These are phyloP conservation scores for Penicillium occitanis DNA, from an alignment of 2,329 filamentous ascomycete genomes.

Conservation along the genomic window DNA sequence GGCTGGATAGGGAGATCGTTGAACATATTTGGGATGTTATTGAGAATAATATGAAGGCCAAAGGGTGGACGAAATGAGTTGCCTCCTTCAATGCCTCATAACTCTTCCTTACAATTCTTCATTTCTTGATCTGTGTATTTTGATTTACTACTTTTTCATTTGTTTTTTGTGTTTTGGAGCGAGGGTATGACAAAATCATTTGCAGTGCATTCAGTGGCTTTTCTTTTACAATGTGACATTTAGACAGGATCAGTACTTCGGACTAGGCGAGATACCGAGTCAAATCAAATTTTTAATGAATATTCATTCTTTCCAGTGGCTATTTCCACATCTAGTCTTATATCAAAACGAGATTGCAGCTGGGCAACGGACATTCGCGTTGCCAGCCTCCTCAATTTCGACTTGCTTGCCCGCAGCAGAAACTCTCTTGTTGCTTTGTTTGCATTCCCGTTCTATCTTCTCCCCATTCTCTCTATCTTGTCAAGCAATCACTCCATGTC, in stretches of 20 bases:
- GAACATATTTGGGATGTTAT: slow-evolving; percentile 90
- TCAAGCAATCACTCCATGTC: no score
- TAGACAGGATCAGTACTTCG: background rate
- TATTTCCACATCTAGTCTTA: no score
- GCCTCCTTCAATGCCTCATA: slow-evolving; percentile 19
- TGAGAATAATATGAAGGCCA: slow-evolving; percentile 80
- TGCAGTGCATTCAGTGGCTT: slow-evolving; percentile 11
- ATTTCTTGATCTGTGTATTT: slow-evolving; percentile 9
- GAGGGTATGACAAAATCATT: slow-evolving; percentile 21
- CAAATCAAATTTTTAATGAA: background rate
- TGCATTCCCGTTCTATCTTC: no score
- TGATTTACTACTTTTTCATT: slow-evolving; percentile 8
- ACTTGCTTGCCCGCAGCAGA: no score
- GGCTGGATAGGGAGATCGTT: slow-evolving; percentile 88
- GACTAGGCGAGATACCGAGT: background rate
- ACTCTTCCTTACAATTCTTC: background rate
- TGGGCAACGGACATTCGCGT: background rate
- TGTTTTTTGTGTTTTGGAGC: slow-evolving; percentile 16
- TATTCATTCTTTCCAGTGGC: background rate
- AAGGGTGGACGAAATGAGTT: slow-evolving; percentile 63
- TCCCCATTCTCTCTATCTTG: no score
- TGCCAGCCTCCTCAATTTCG: background rate
- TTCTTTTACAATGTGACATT: background rate
- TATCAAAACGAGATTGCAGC: no score
- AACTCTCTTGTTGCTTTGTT: no score